Percentiles rank a stretch among this genome's conserved stretches.
phyloP scores from a whole-genome alignment of 345 rosid species.

The Lepidium aucheri region DNA sequence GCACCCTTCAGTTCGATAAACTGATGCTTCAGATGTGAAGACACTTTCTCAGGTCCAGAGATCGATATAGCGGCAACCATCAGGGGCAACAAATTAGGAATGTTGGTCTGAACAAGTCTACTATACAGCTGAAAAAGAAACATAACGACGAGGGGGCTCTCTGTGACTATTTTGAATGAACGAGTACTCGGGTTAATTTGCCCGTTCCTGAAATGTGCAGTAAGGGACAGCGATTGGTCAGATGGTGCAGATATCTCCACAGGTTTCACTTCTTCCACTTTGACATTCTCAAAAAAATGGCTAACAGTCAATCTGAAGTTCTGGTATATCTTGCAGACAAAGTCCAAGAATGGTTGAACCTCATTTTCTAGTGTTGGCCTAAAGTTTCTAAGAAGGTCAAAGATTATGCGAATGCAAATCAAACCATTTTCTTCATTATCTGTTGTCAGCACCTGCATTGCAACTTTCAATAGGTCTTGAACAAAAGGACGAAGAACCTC shows the following conservation, averaged over 20 bases:
- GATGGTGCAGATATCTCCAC: constrained; percentile 18
- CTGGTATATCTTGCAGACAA: constrained; percentile 88
- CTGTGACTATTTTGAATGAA: constrained; percentile 90
- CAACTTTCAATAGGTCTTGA: constrained; percentile 88
- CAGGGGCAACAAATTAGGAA: constrained; percentile 81
- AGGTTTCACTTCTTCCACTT: constrained; percentile 39
- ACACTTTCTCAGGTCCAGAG: constrained; percentile 87
- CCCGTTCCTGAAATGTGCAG: constrained; percentile 35
- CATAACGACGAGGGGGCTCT: constrained; percentile 98
- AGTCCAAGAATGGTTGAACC: constrained; percentile 91
- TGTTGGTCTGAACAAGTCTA: constrained; percentile 87
- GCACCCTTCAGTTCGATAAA: constrained; percentile 94
- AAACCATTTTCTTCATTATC: constrained; percentile 97
- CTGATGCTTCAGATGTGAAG: constrained; percentile 65
- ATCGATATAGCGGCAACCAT: constrained; percentile 98
- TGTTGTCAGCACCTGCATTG: constrained; percentile 94
- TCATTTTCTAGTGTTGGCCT: constrained; percentile 84
- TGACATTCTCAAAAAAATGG: constrained; percentile 76
- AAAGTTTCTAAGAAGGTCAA: constrained; percentile 86
- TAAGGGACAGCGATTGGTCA: constrained; percentile 22
- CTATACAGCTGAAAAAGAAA: constrained; percentile 86
- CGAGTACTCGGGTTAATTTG: constrained; percentile 85
- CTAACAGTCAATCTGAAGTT: constrained; percentile 73
- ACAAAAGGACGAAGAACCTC: constrained; percentile 98
- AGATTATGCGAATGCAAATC: constrained; percentile 85